A percentile compares a stretch with the other conserved stretches of the same genome.
phyloP scores from a whole-genome alignment of 2,329 filamentous ascomycete genomes.

The Xylariaceae sp. region DNA sequence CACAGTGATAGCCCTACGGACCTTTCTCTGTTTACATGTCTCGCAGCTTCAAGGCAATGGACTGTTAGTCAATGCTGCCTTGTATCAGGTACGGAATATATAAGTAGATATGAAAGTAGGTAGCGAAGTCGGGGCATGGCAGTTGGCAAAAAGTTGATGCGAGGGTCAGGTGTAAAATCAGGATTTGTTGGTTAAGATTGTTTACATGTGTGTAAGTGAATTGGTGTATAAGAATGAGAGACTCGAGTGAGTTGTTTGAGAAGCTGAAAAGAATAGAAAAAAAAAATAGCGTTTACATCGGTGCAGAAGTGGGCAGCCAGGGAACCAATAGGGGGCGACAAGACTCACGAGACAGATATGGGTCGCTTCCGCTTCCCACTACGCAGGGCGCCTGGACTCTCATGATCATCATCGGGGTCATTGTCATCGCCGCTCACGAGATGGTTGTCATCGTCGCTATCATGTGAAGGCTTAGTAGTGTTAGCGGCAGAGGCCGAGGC shows the following conservation, averaged over 20 bases:
- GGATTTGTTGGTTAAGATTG: background rate
- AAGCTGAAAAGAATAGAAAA: background rate
- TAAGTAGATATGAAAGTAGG: background rate
- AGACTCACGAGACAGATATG: slow-evolving; percentile 52
- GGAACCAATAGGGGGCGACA: slow-evolving; percentile 1
- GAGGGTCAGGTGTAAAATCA: slow-evolving; percentile 16
- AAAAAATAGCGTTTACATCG: no score
- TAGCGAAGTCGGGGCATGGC: background rate
- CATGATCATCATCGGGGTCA: slow-evolving; percentile 34
- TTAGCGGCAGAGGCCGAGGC: background rate
- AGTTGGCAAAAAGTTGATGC: slow-evolving; percentile 5
- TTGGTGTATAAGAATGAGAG: background rate
- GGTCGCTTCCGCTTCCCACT: slow-evolving; percentile 55
- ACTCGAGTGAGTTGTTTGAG: background rate
- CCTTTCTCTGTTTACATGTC: slow-evolving; percentile 76
- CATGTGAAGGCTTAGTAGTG: slow-evolving; percentile 27
- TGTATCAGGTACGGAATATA: background rate
- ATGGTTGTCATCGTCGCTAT: slow-evolving; percentile 44
- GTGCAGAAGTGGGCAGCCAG: slow-evolving; percentile 4
- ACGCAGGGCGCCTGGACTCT: slow-evolving; percentile 36
- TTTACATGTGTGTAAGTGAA: background rate
- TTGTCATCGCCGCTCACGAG: slow-evolving; percentile 41
- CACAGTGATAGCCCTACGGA: slow-evolving; percentile 33
- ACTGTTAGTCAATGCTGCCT: slow-evolving; percentile 33
- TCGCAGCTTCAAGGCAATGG: slow-evolving; percentile 54